A percentile compares a stretch with the other conserved stretches of the same genome.
Conservation (phyloP, 2,329 filamentous ascomycete species). For the Aspergillus brasiliensis region DNA sequence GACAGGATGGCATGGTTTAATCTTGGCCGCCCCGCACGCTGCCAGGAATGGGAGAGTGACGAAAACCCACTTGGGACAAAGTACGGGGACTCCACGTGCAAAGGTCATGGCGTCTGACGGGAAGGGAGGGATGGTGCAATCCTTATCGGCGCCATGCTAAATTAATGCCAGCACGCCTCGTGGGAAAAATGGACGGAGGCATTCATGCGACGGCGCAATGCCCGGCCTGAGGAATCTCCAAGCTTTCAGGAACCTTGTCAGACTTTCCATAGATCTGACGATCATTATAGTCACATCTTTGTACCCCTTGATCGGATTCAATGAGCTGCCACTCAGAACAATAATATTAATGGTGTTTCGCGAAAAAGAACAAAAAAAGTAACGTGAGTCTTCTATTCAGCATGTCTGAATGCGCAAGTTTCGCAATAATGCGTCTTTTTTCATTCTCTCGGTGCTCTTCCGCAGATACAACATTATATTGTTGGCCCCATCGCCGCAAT, state of each 20-base stretch:
- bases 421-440: background rate
- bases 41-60: background rate
- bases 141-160: slow-evolving; percentile 2
- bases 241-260: background rate
- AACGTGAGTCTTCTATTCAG: too few relatives aligned
- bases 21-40: background rate
- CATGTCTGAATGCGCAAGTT: background rate
- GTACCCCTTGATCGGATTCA: background rate
- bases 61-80: slow-evolving; percentile 4
- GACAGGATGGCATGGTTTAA: background rate
- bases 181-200: background rate
- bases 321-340: background rate
- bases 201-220: background rate
- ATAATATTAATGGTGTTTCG: background rate
- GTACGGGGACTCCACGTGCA: slow-evolving; percentile 4
- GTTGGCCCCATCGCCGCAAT: background rate
- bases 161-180: background rate
- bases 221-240: background rate
- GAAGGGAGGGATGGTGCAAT: slow-evolving; percentile 1
- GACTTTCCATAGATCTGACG: slow-evolving; percentile 3
- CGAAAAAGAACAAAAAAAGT: too few relatives aligned
- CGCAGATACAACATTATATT: background rate
- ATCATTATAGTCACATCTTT: background rate
- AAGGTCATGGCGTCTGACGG: background rate
- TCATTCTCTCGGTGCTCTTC: background rate